phyloP scores from a whole-genome alignment of 441 rosid species.

The Pelargonium citronellum region DNA sequence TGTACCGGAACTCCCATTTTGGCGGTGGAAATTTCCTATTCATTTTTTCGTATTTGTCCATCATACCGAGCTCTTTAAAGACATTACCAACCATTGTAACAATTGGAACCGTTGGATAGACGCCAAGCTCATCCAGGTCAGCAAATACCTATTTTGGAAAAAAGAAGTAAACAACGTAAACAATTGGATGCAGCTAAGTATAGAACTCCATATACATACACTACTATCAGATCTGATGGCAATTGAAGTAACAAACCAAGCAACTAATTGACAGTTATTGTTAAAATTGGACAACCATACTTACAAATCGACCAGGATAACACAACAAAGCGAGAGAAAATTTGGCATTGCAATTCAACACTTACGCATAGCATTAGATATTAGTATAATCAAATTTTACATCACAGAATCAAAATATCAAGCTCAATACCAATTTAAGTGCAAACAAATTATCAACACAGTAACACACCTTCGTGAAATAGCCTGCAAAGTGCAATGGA shows the following conservation, averaged over 20 bases:
- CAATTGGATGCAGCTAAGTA: not conserved
- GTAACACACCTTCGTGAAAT: not conserved
- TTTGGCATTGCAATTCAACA: not conserved
- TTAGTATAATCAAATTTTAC: not conserved
- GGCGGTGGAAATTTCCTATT: conserved; percentile 75
- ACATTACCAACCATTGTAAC: conserved; percentile 70
- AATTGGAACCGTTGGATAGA: conserved; percentile 53
- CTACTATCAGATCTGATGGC: conserved; percentile 10
- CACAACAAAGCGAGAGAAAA: not conserved
- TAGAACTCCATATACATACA: not conserved
- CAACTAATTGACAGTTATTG: not conserved
- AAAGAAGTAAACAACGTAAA: conserved; percentile 5
- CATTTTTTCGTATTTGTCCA: conserved; percentile 63
- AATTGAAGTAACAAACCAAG: not conserved
- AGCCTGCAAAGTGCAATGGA: not conserved
- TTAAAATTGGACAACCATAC: not conserved
- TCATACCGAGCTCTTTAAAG: conserved; percentile 60
- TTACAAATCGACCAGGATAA: not conserved
- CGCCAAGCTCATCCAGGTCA: conserved; percentile 94
- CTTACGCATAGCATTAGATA: not conserved
- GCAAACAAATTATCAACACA: not conserved
- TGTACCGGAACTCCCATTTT: conserved; percentile 66
- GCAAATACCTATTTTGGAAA: conserved; percentile 61
- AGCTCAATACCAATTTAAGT: no score
- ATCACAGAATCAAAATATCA: not conserved